Percentiles rank a stretch among this genome's conserved stretches.
Conservation (phyloP, 257 asterid species). For the Leonotis leonurus region DNA sequence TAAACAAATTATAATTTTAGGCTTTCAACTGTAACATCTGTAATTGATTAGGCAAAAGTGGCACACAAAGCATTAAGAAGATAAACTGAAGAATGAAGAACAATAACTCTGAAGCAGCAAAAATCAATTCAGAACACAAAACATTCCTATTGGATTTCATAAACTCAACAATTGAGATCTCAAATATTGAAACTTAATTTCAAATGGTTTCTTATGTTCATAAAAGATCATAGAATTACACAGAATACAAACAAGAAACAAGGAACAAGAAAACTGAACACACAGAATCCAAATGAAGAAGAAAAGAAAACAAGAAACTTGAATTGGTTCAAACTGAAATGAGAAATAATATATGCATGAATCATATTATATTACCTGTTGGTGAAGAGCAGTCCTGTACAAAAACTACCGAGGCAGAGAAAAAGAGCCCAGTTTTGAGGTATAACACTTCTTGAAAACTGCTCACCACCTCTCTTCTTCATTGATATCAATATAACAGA, state of each 20-base stretch:
- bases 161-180: not conserved
- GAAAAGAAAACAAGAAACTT: not conserved
- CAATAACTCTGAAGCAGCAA: not conserved
- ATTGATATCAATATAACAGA: constrained; percentile 27
- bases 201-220: not conserved
- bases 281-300: not conserved
- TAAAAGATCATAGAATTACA: not conserved
- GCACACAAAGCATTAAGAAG: not conserved
- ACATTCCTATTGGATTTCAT: not conserved
- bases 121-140: not conserved
- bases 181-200: not conserved
- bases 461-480: constrained; percentile 68
- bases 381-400: constrained; percentile 73
- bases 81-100: not conserved
- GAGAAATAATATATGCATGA: not conserved
- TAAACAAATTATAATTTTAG: not conserved
- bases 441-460: constrained; percentile 40
- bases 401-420: constrained; percentile 72
- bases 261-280: not conserved
- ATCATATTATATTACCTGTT: constrained; percentile 39
- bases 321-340: not conserved
- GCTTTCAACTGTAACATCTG: not conserved
- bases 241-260: constrained; percentile 1
- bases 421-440: constrained; percentile 66
- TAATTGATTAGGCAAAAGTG: not conserved